Conservation (phyloP, 2,329 filamentous ascomycete species). For the Diaporthe ilicicola region DNA sequence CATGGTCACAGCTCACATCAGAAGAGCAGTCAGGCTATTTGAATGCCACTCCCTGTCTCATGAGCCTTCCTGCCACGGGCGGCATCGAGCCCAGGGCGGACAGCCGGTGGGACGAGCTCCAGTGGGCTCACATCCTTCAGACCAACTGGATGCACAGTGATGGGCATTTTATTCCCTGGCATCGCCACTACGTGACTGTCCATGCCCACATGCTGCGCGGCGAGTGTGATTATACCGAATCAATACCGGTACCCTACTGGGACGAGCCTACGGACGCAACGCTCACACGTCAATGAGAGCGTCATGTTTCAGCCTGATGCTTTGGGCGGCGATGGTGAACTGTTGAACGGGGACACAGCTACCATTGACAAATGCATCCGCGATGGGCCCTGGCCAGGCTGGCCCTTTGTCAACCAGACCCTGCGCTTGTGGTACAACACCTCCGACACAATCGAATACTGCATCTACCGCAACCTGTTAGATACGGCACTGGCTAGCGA, state of each 20-base stretch:
- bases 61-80: neutral
- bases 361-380: constrained; percentile 39
- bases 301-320: constrained; percentile 43
- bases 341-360: constrained; percentile 30
- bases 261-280: constrained; percentile 39
- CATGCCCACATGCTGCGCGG: constrained; percentile 42
- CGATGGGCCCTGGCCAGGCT: constrained; percentile 34
- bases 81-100: neutral
- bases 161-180: constrained; percentile 46
- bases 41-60: constrained; percentile 2
- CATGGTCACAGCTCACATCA: neutral
- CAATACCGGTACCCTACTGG: constrained; percentile 47
- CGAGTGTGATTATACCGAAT: constrained; percentile 44
- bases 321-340: constrained; percentile 42
- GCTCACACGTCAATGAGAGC: constrained; percentile 33
- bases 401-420: constrained; percentile 1
- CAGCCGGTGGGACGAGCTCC: constrained; percentile 20
- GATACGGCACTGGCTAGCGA: neutral
- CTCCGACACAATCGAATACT: neutral
- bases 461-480: constrained; percentile 9
- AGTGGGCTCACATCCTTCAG: constrained; percentile 25
- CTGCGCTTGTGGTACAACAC: neutral
- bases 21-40: constrained; percentile 8
- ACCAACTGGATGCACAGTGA: constrained; percentile 36
- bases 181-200: constrained; percentile 43